These are phyloP conservation scores for Chrysosporium queenslandicum DNA, from an alignment of 2,329 filamentous ascomycete genomes.

Conservation along the genomic window DNA sequence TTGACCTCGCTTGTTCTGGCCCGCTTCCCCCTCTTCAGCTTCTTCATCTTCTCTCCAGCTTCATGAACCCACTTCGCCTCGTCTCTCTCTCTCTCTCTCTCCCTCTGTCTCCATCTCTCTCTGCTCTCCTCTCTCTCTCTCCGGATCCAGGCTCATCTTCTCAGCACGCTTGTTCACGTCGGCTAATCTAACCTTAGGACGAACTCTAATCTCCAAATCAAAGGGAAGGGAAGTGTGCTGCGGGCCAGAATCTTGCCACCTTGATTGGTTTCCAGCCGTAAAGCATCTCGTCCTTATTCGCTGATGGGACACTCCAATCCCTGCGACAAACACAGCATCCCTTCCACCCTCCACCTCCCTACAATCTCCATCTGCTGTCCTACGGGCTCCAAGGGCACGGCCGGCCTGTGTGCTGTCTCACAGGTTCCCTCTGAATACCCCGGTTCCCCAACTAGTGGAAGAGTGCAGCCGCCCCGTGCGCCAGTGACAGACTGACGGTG, in stretches of 20 bases:
- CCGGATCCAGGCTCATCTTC: not conserved
- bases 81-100: not conserved
- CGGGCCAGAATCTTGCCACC: not conserved
- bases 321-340: not conserved
- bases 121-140: not conserved
- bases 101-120: not conserved
- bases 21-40: not conserved
- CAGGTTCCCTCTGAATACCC: slow-evolving; percentile 8
- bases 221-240: no score
- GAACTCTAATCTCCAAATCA: not conserved
- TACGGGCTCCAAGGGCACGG: not conserved
- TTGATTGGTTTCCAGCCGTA: slow-evolving; percentile 7
- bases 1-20: not conserved
- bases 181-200: slow-evolving; percentile 1
- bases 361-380: not conserved
- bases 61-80: not conserved
- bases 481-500: slow-evolving; percentile 18
- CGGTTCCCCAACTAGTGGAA: slow-evolving; percentile 17
- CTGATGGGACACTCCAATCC: not conserved
- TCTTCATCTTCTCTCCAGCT: not conserved
- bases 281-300: slow-evolving; percentile 4
- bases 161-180: not conserved
- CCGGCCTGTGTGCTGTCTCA: slow-evolving; percentile 13
- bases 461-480: slow-evolving; percentile 19
- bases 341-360: not conserved